Base-by-base conservation (phyloP, 2,329 filamentous ascomycete genomes). In the Harringtonia aguacate region DNA sequence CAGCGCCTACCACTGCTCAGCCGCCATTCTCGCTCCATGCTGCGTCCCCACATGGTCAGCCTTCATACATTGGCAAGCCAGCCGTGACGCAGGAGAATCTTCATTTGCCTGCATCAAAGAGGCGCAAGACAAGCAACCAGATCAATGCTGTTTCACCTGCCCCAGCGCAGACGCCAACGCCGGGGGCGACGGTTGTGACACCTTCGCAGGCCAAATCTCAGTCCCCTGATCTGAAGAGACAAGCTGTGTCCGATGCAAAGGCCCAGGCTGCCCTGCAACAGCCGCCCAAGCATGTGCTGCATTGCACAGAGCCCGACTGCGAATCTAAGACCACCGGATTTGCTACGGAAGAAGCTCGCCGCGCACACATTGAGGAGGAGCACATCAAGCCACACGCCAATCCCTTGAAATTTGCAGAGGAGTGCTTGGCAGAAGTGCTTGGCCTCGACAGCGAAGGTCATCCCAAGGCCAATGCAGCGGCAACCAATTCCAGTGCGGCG, bases 31-130 rank as follows among this genome's bases (percentile, higher is more conserved):
- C 65, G 22, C 69, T 80, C 45, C 70, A 70, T 13, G 70, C 67
- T 17, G 61, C 67, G 9, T 79, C 77, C 7, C 77, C 78, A 28
- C 73, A 77, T 49, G 77, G 76, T 13, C 71, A 74, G 45, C 77
- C 77, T 2, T 67, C 64, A 8, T 79, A 78, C 49, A 68, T 72
- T 37, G 65, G 61, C 55, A 72, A 67, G 55, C 63, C 69, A 2
- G 63, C 69, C 41, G 59, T 79, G 28, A 74, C 75, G 30, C 63
- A 66, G 43, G 66, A 69, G 0, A 72, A 73, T 42, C 61, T 81
- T 31, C 68, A 73, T 41, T 61, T 79, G 20, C 78, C 77, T 6
- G 63, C 56, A 18, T 42, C 70, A 14, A 79, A 80, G 59, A 78
- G 73, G 62, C 55, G 62, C 31, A 80, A 74, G 63, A 67, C 67